Evolutionary conservation across 1,284 basidiomycete genomes (phyloP).

Genomic region (Melampsora larici-populina): DNA sequence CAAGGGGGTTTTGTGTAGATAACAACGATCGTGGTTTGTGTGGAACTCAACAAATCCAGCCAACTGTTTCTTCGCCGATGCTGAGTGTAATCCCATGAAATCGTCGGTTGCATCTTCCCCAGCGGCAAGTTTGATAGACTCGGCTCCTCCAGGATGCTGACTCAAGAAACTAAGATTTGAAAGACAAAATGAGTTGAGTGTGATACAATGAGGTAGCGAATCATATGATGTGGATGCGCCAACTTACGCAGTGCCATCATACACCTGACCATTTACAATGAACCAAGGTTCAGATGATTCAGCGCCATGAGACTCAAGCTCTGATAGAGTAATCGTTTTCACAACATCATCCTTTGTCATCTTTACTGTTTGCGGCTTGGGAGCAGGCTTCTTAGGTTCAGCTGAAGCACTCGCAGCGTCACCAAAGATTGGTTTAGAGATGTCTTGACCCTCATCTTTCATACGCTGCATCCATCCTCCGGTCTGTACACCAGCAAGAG

Average conservation of each 20-base stretch:
- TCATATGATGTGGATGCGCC: conserved; percentile 47
- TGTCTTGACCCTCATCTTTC: conserved; percentile 59
- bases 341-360: conserved; percentile 48
- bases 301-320: conserved; percentile 53
- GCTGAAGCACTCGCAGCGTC: conserved; percentile 19
- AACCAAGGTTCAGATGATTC: conserved; percentile 63
- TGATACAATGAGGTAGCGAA: conserved; percentile 47
- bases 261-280: conserved; percentile 60
- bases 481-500: conserved; percentile 59
- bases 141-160: conserved; percentile 65
- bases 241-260: conserved; percentile 47
- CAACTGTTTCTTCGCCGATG: conserved; percentile 59
- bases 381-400: not conserved
- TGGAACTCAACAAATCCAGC: conserved; percentile 54
- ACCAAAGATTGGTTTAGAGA: conserved; percentile 58
- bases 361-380: conserved; percentile 14
- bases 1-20: conserved; percentile 46
- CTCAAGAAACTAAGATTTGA: conserved; percentile 56
- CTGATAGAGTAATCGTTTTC: conserved; percentile 55
- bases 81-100: conserved; percentile 63
- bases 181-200: conserved; percentile 55
- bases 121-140: conserved; percentile 63
- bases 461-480: conserved; percentile 67
- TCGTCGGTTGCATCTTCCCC: conserved; percentile 67
- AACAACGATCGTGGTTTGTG: not conserved